Evolutionary conservation across 768 basidiomycete genomes (phyloP).

Genomic region (Mrakia hoshinonis): DNA sequence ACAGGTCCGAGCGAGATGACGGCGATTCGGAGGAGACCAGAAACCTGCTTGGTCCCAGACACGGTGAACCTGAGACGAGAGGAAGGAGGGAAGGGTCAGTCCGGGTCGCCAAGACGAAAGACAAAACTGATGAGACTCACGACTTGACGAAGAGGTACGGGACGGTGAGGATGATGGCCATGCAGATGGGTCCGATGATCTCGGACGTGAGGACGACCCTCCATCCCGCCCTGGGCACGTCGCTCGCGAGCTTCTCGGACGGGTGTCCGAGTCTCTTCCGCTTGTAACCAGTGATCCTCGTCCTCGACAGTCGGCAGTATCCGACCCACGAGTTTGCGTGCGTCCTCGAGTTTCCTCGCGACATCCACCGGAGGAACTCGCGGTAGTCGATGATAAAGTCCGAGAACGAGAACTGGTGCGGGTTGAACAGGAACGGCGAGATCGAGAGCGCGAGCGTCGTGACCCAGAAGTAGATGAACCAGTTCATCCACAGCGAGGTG

Average conservation of each 20-base stretch:
- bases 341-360: constrained; percentile 89
- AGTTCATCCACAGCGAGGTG: constrained; percentile 60
- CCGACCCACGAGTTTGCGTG: constrained; percentile 99
- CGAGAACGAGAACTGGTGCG: constrained; percentile 95
- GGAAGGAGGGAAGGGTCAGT: constrained; percentile 29
- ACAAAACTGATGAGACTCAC: constrained; percentile 33
- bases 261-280: constrained; percentile 94
- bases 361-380: constrained; percentile 99
- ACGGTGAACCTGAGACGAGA: constrained; percentile 20
- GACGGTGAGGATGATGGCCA: constrained; percentile 76
- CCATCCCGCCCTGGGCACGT: constrained; percentile 89
- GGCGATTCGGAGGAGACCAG: constrained; percentile 84
- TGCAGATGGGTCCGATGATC: constrained; percentile 71
- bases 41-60: constrained; percentile 47
- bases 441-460: constrained; percentile 85
- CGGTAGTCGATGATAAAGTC: constrained; percentile 96
- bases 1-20: constrained; percentile 89
- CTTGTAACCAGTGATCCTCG: constrained; percentile 99
- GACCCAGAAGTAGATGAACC: constrained; percentile 39
- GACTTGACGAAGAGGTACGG: constrained; percentile 62
- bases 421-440: constrained; percentile 97
- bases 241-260: constrained; percentile 91
- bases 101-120: constrained; percentile 45
- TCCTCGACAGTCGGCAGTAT: constrained; percentile 93
- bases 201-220: constrained; percentile 80